Evolutionary conservation across 495 filamentous ascomycete species (phyloP).

Genomic region (Penicillium salamii): DNA sequence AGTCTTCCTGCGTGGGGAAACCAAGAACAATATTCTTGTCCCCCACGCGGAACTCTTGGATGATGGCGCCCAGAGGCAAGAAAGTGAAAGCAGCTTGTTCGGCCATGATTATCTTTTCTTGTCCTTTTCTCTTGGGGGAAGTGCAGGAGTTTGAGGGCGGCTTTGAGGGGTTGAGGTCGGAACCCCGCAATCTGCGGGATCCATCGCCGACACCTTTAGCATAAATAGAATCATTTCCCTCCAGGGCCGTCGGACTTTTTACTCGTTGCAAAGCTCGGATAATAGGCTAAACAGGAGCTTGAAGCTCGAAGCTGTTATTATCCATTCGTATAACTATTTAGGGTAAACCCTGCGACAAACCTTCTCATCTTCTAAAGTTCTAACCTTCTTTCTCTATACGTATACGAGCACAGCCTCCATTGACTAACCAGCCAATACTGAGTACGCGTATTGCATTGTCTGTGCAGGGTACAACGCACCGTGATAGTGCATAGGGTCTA

Average conservation of each 20-base stretch:
- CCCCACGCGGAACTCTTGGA: conserved; percentile 76
- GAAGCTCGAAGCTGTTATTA: no score
- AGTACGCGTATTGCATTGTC: no score
- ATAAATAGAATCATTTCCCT: conserved; percentile 4
- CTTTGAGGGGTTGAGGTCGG: conserved; percentile 19
- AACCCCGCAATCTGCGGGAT: conserved; percentile 23
- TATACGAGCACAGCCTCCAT: neutral
- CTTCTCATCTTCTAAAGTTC: no score
- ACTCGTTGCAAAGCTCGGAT: neutral
- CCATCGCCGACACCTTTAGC: conserved; percentile 15
- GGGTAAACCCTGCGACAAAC: no score
- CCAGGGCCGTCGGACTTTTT: no score
- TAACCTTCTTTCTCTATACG: no score
- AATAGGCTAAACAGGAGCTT: conserved; percentile 8
- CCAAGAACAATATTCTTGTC: conserved; percentile 82
- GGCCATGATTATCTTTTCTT: conserved; percentile 13
- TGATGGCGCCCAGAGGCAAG: conserved; percentile 81
- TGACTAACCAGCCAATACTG: no score
- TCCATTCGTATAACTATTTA: no score
- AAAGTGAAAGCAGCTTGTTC: conserved; percentile 55
- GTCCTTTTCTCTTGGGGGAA: neutral
- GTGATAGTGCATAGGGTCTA: no score
- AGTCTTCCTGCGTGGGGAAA: conserved; percentile 71
- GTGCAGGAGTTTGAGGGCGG: conserved; percentile 3
- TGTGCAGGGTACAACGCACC: no score